phyloP scores from a whole-genome alignment of 345 rosid species.

The Gossypium thurberi region DNA sequence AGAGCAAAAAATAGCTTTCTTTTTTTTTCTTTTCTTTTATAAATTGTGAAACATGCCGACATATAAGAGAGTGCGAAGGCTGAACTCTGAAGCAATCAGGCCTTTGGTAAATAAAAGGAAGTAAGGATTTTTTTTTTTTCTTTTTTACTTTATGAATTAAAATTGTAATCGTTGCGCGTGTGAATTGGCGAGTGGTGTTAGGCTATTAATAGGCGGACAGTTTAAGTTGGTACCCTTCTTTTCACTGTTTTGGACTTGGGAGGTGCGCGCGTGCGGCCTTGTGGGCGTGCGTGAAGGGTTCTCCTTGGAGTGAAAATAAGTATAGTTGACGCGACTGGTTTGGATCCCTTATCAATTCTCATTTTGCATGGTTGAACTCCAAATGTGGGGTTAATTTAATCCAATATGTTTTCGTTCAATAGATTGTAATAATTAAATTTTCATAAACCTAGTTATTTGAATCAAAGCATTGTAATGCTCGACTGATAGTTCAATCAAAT shows the following conservation, averaged over 20 bases:
- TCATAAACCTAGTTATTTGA: too few relatives aligned
- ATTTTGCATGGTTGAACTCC: too few relatives aligned
- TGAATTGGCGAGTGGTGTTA: not conserved
- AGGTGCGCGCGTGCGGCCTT: constrained; percentile 3
- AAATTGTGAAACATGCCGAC: constrained; percentile 43
- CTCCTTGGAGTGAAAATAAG: not conserved
- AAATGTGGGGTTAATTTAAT: too few relatives aligned
- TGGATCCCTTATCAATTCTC: too few relatives aligned
- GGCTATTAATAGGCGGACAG: not conserved
- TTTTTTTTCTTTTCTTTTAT: constrained; percentile 25
- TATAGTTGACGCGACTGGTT: too few relatives aligned
- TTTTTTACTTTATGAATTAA: not conserved
- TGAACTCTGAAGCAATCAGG: constrained; percentile 25
- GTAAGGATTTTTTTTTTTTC: not conserved
- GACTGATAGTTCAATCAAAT: too few relatives aligned
- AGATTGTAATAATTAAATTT: too few relatives aligned
- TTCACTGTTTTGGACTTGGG: not conserved
- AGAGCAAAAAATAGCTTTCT: constrained; percentile 44
- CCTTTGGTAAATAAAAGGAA: not conserved
- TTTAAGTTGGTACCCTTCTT: not conserved
- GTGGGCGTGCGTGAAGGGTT: not conserved
- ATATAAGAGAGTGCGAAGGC: constrained; percentile 30
- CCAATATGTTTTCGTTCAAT: too few relatives aligned
- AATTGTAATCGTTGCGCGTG: not conserved
- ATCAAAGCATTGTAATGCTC: too few relatives aligned